Evolutionary conservation across 164 flowering plant genomes (phyloP).

Genomic region (Litsea cubeba): DNA sequence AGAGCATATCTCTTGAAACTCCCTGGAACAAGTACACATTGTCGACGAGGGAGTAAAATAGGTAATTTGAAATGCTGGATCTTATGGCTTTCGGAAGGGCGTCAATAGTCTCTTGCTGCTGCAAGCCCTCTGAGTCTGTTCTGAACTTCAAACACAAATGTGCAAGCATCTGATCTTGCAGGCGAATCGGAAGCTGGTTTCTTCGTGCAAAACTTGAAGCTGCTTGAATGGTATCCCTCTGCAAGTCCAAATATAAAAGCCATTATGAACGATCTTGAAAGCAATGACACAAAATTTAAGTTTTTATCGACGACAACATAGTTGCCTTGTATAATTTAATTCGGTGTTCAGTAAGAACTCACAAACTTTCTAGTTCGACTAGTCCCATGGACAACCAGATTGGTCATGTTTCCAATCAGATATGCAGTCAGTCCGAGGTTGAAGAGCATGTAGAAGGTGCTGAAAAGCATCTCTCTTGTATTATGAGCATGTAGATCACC

Average conservation of each 20-base stretch:
- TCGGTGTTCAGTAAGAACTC: slow-evolving; percentile 24
- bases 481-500: slow-evolving; percentile 90
- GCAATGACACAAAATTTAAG: not conserved
- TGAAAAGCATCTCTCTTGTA: slow-evolving; percentile 75
- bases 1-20: slow-evolving; percentile 77
- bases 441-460: slow-evolving; percentile 83
- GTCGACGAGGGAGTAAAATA: slow-evolving; percentile 71
- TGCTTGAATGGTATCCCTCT: slow-evolving; percentile 93
- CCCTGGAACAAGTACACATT: slow-evolving; percentile 79
- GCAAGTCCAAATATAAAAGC: slow-evolving; percentile 6
- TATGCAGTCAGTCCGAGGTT: slow-evolving; percentile 91
- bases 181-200: slow-evolving; percentile 62
- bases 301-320: no score
- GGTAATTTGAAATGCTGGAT: slow-evolving; percentile 79
- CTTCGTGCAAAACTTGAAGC: slow-evolving; percentile 85
- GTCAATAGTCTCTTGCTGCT: slow-evolving; percentile 85
- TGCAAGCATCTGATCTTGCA: slow-evolving; percentile 95
- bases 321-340: not conserved
- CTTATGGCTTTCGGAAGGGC: slow-evolving; percentile 89
- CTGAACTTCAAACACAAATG: slow-evolving; percentile 86
- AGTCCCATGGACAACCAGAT: slow-evolving; percentile 89
- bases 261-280: not conserved
- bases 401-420: slow-evolving; percentile 96
- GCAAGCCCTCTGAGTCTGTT: slow-evolving; percentile 89
- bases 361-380: slow-evolving; percentile 84